Conservation (phyloP, 1,284 basidiomycete genomes). For the Leccinum solheimii region DNA sequence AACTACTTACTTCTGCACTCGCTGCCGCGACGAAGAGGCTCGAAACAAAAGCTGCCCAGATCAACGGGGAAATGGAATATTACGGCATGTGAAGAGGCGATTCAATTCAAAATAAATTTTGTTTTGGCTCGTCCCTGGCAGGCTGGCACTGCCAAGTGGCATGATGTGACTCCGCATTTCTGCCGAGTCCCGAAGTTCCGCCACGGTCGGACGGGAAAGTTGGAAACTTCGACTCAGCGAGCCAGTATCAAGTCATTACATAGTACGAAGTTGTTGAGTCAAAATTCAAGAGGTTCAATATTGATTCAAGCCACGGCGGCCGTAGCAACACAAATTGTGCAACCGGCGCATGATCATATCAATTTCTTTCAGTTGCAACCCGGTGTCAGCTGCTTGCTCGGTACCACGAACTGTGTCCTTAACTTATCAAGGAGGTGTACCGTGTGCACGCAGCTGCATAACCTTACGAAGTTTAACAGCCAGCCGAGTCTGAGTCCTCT, state of each 20-base stretch:
- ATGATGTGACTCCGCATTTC: background rate
- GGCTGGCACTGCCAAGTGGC: background rate
- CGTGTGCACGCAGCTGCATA: background rate
- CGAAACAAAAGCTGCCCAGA: constrained; percentile 1
- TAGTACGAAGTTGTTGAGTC: too few relatives aligned
- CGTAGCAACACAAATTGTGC: too few relatives aligned
- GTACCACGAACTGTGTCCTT: background rate
- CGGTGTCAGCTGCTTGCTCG: background rate
- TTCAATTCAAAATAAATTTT: constrained; percentile 8
- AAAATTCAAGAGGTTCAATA: too few relatives aligned
- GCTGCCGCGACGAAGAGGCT: background rate
- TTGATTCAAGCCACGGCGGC: background rate
- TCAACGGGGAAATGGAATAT: constrained; percentile 8
- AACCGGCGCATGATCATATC: background rate
- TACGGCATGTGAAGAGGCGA: constrained; percentile 6
- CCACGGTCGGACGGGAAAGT: background rate
- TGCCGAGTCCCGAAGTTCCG: constrained; percentile 3
- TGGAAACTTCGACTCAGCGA: background rate
- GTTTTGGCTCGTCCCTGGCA: constrained; percentile 3
- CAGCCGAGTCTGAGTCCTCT: background rate
- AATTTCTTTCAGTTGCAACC: background rate
- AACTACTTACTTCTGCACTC: background rate
- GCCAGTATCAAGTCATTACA: background rate
- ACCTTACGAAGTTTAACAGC: background rate
- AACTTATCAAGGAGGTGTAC: background rate